Evolutionary conservation across 176 grass and related monocot genomes (phyloP).

Genomic region (Carex kokanica): DNA sequence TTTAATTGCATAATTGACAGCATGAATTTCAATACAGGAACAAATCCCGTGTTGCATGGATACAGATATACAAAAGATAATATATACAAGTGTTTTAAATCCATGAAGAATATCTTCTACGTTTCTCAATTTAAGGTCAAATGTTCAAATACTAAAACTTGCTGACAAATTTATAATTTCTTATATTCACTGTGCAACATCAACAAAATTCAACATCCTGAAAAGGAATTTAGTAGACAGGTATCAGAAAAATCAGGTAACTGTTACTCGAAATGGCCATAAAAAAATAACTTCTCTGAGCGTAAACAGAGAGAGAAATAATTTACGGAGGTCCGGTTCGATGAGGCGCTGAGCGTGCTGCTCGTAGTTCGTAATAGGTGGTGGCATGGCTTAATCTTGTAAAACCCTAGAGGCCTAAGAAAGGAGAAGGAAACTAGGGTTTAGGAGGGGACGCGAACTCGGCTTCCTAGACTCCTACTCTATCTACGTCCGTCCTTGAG

Average conservation of each 20-base stretch:
- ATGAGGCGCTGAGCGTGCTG: constrained; percentile 83
- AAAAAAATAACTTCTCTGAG: background rate
- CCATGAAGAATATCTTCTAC: background rate
- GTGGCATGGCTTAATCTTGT: constrained; percentile 51
- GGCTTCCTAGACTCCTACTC: background rate
- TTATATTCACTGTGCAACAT: background rate
- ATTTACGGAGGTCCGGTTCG: constrained; percentile 72
- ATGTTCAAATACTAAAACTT: background rate
- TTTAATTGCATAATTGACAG: background rate
- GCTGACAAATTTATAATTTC: background rate
- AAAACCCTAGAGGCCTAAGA: constrained; percentile 5
- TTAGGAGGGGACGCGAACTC: background rate
- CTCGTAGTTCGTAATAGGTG: constrained; percentile 94
- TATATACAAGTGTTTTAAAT: background rate
- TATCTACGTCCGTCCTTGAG: background rate
- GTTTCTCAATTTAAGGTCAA: background rate
- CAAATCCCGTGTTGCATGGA: background rate
- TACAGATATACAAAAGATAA: background rate
- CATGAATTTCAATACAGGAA: background rate
- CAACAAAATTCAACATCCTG: background rate
- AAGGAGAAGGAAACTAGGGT: constrained; percentile 26
- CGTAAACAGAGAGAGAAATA: constrained; percentile 3
- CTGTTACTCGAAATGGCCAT: background rate
- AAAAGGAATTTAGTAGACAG: background rate
- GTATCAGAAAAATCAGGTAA: background rate